phyloP scores from a whole-genome alignment of 345 rosid species.

The Bruguiera gymnorhiza region DNA sequence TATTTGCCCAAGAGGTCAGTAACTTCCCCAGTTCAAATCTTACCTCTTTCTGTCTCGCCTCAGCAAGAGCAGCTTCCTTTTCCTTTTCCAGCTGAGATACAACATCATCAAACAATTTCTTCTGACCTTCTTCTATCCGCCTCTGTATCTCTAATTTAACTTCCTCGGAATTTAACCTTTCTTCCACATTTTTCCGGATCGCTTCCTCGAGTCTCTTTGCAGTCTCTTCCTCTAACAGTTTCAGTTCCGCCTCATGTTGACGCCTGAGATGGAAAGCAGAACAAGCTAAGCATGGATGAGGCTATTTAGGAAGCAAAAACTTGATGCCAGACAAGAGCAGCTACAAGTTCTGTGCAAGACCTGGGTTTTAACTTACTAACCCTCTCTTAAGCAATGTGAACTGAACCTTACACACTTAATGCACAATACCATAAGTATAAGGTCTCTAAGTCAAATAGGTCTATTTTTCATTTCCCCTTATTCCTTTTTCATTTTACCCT shows the following conservation, averaged over 20 bases:
- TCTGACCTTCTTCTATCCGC: conserved; percentile 56
- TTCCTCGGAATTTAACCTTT: conserved; percentile 53
- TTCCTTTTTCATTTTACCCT: too few relatives aligned
- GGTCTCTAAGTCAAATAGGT: too few relatives aligned
- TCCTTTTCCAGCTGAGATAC: conserved; percentile 55
- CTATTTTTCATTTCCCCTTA: too few relatives aligned
- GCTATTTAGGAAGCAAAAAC: neutral
- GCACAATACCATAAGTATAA: too few relatives aligned
- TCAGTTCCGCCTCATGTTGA: conserved; percentile 62
- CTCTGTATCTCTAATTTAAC: conserved; percentile 53
- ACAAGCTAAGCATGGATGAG: neutral
- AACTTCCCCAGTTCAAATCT: too few relatives aligned
- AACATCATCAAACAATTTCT: conserved; percentile 63
- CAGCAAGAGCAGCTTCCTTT: conserved; percentile 65
- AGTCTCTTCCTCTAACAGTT: conserved; percentile 70
- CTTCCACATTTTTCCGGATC: conserved; percentile 72
- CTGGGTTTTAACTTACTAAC: too few relatives aligned
- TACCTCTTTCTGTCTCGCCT: conserved; percentile 72
- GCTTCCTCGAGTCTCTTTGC: conserved; percentile 69
- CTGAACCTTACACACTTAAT: too few relatives aligned
- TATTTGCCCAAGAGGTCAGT: too few relatives aligned
- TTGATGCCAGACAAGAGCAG: too few relatives aligned
- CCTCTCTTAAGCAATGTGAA: too few relatives aligned
- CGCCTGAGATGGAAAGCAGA: conserved; percentile 32
- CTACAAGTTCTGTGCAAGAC: too few relatives aligned